A percentile compares a stretch with the other conserved stretches of the same genome.
These are phyloP conservation scores for Rubus parviflorus DNA, from an alignment of 306 rosid genomes.

Conservation along the genomic window DNA sequence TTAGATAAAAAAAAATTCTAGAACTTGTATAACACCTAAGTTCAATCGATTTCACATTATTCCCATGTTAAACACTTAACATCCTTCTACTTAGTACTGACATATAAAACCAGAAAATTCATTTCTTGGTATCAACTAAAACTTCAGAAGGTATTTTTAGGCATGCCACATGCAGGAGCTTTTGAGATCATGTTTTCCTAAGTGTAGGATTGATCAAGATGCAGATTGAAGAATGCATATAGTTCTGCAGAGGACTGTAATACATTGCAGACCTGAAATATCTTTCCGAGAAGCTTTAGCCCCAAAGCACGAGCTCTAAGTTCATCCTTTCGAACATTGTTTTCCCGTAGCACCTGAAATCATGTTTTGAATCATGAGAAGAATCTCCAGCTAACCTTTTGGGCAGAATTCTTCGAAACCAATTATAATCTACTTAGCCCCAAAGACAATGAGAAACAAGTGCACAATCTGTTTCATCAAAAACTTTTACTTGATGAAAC, in stretches of 20 bases:
- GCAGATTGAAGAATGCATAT: background rate
- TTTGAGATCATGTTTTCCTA: background rate
- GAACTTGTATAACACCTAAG: background rate
- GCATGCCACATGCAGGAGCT: background rate
- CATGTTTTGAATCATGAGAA: conserved; percentile 13
- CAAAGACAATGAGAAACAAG: background rate
- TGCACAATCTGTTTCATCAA: conserved; percentile 5
- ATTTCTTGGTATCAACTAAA: background rate
- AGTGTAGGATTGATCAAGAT: background rate
- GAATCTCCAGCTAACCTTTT: background rate
- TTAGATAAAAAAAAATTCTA: background rate
- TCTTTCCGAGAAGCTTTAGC: conserved; percentile 78
- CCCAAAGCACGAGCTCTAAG: conserved; percentile 80
- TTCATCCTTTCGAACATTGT: conserved; percentile 65
- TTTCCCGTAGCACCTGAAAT: conserved; percentile 78
- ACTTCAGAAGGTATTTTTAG: background rate
- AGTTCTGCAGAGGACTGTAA: background rate
- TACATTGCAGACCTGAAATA: conserved; percentile 55
- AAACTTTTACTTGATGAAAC: background rate
- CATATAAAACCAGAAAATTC: background rate
- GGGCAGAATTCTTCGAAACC: background rate
- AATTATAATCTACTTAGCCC: background rate
- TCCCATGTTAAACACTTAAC: background rate
- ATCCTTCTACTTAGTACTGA: background rate
- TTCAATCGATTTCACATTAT: background rate